These are phyloP conservation scores for Yarrowia keelungensis DNA, from an alignment of 805 yeast genomes.

Conservation along the genomic window DNA sequence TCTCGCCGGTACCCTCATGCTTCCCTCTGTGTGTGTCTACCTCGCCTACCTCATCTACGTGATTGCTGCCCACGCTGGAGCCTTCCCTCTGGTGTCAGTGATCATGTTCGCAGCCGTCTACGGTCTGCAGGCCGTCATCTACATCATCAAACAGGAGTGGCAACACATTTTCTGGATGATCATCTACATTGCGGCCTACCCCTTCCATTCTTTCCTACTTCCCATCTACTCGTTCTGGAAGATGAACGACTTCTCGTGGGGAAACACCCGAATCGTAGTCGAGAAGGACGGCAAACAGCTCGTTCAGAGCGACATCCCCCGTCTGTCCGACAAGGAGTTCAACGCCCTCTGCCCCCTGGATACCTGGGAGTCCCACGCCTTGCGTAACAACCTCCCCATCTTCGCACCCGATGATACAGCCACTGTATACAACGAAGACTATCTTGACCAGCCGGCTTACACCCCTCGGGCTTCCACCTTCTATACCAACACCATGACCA, in stretches of 20 bases:
- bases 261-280: slow-evolving; percentile 66
- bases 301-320: slow-evolving; percentile 42
- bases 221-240: slow-evolving; percentile 70
- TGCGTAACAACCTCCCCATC: slow-evolving; percentile 49
- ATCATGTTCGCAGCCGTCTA: slow-evolving; percentile 62
- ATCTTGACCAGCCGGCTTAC: slow-evolving; percentile 33
- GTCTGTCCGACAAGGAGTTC: slow-evolving; percentile 30
- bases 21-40: slow-evolving; percentile 65
- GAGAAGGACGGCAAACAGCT: slow-evolving; percentile 60
- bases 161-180: slow-evolving; percentile 62
- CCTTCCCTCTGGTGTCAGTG: slow-evolving; percentile 59
- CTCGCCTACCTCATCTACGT: slow-evolving; percentile 61
- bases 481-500: slow-evolving; percentile 38
- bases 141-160: slow-evolving; percentile 56
- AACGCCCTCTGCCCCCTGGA: slow-evolving; percentile 49
- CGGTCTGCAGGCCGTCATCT: slow-evolving; percentile 64
- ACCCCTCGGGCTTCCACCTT: slow-evolving; percentile 27
- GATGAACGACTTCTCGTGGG: slow-evolving; percentile 71
- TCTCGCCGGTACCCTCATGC: slow-evolving; percentile 61
- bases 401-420: slow-evolving; percentile 32
- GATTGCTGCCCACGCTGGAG: slow-evolving; percentile 59
- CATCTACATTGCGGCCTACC: slow-evolving; percentile 63
- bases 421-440: slow-evolving; percentile 33
- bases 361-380: slow-evolving; percentile 52
- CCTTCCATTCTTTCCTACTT: slow-evolving; percentile 65